phyloP scores from a whole-genome alignment of 371 early-diverging fungal genomes.

The Phascolomyces articulosus region DNA sequence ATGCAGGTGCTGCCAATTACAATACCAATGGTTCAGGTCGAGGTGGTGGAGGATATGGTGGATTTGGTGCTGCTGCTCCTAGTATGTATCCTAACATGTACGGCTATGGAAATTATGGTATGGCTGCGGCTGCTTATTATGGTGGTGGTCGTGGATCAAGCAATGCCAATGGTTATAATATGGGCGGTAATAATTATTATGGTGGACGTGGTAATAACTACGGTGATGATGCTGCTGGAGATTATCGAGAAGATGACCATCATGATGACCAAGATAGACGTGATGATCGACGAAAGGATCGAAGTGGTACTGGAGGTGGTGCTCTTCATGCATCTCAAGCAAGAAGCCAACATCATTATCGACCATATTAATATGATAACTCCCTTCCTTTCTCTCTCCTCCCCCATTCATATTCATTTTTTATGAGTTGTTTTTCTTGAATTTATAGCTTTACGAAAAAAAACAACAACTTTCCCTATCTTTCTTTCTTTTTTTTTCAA shows the following conservation, averaged over 20 bases:
- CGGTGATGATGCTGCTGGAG: neutral
- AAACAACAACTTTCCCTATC: no score
- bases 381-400: no score
- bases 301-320: constrained; percentile 24
- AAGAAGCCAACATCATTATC: constrained; percentile 39
- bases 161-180: constrained; percentile 1
- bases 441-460: no score
- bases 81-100: constrained; percentile 32
- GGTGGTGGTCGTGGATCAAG: constrained; percentile 1
- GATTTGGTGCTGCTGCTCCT: constrained; percentile 24
- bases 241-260: neutral
- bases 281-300: constrained; percentile 16
- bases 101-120: constrained; percentile 30
- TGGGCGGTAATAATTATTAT: neutral
- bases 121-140: constrained; percentile 25
- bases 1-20: constrained; percentile 40
- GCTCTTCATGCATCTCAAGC: constrained; percentile 44
- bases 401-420: neutral
- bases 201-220: constrained; percentile 14
- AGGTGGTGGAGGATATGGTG: constrained; percentile 12
- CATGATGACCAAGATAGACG: constrained; percentile 16
- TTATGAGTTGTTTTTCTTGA: neutral
- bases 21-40: constrained; percentile 23
- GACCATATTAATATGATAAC: constrained; percentile 29
- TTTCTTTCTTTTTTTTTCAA: no score